Conservation (phyloP, 805 yeast genomes). For the Kregervanrija fluxuum region DNA sequence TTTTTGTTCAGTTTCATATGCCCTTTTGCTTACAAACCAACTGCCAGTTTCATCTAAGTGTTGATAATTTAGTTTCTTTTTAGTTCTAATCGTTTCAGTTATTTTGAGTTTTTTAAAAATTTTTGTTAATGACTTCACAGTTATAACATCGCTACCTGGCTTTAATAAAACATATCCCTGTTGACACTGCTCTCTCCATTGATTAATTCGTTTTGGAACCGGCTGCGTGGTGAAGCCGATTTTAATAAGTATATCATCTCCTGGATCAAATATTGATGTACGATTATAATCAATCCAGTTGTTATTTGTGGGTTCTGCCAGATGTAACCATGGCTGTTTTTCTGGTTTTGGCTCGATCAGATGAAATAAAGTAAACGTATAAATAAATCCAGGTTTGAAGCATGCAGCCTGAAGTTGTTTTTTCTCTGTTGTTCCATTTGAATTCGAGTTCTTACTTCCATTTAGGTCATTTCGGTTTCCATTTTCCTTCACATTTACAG, state of each 20-base stretch:
- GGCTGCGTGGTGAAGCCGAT: constrained; percentile 48
- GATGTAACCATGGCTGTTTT: constrained; percentile 32
- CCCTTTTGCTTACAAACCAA: constrained; percentile 31
- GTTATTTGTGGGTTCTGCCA: constrained; percentile 22
- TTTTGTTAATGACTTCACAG: too few species aligned
- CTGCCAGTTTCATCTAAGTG: constrained; percentile 7
- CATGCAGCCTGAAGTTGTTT: too few species aligned
- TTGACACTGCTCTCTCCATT: constrained; percentile 47
- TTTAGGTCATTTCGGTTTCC: too few species aligned
- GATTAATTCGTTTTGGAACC: constrained; percentile 35
- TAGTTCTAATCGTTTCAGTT: too few species aligned
- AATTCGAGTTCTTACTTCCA: too few species aligned
- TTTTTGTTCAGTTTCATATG: constrained; percentile 32
- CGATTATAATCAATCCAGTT: constrained; percentile 14
- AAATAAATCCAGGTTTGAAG: constrained; percentile 36
- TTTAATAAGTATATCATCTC: constrained; percentile 36
- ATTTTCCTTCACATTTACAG: too few species aligned
- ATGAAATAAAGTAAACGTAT: constrained; percentile 41
- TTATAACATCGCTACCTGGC: constrained; percentile 20
- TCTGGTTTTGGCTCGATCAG: constrained; percentile 25
- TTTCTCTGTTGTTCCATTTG: too few species aligned
- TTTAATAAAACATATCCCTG: constrained; percentile 35
- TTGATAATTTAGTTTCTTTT: background rate
- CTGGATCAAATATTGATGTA: constrained; percentile 31
- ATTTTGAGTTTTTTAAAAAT: too few species aligned